Evolutionary conservation across 768 basidiomycete species (phyloP).

Genomic region (Floccularia luteovirens): DNA sequence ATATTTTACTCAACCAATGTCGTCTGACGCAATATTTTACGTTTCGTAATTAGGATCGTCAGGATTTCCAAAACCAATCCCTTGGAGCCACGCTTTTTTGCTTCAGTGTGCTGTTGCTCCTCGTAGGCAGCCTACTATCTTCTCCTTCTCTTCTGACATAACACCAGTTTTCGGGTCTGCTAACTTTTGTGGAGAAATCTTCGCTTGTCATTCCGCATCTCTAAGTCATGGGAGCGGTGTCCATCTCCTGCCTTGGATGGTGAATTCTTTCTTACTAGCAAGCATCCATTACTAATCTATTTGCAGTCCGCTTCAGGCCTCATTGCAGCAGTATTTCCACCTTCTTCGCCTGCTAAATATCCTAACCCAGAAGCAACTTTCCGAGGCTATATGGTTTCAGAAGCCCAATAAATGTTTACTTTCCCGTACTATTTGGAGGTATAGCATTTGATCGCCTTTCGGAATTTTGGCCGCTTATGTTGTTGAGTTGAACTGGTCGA

Average conservation of each 20-base stretch:
- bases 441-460: not conserved
- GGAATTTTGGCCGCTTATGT: not conserved
- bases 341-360: slow-evolving; percentile 9
- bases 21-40: not conserved
- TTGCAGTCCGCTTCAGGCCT: slow-evolving; percentile 8
- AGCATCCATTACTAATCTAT: not conserved
- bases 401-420: slow-evolving; percentile 3
- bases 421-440: slow-evolving; percentile 6
- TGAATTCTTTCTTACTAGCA: not conserved
- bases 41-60: slow-evolving; percentile 6
- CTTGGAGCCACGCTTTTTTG: slow-evolving; percentile 6
- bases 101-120: slow-evolving; percentile 6
- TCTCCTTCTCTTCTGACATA: not conserved
- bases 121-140: slow-evolving; percentile 1
- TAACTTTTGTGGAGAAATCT: slow-evolving; percentile 3
- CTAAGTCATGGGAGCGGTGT: slow-evolving; percentile 6
- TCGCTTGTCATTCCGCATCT: slow-evolving; percentile 6
- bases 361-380: slow-evolving; percentile 12
- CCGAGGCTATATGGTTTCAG: slow-evolving; percentile 3
- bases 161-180: slow-evolving; percentile 4
- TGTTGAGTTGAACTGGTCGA: not conserved
- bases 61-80: slow-evolving; percentile 7
- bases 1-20: too few relatives aligned
- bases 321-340: slow-evolving; percentile 11
- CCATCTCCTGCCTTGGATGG: slow-evolving; percentile 6